These are phyloP conservation scores for Fraxinus ornus DNA, from an alignment of 305 asterid species.

Conservation along the genomic window DNA sequence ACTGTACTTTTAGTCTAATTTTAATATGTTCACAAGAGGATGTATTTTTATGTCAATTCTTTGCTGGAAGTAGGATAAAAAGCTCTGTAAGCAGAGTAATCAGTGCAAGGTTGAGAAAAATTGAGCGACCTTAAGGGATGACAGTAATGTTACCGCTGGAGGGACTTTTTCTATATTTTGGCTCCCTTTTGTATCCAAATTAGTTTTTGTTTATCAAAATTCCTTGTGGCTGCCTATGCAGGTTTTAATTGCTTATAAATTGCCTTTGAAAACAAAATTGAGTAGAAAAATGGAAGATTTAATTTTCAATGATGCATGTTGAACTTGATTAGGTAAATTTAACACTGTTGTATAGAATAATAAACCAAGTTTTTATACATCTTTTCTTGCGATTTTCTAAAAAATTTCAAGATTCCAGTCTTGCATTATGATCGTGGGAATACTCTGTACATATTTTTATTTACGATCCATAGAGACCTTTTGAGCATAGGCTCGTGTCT, in stretches of 20 bases:
- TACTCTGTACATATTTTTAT: not conserved
- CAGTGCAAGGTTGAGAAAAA: not conserved
- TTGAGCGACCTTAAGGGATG: not conserved
- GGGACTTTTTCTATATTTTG: not conserved
- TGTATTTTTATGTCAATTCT: constrained; percentile 11
- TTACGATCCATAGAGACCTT: not conserved
- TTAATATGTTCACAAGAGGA: constrained; percentile 13
- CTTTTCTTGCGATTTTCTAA: not conserved
- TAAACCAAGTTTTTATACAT: not conserved
- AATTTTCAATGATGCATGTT: not conserved
- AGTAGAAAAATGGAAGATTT: not conserved
- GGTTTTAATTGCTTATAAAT: not conserved
- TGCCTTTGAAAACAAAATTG: not conserved
- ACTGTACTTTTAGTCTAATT: not conserved
- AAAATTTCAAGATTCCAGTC: not conserved
- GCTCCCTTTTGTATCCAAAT: not conserved
- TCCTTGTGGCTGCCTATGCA: not conserved
- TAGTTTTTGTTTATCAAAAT: not conserved
- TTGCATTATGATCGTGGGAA: not conserved
- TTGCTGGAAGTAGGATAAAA: constrained; percentile 17
- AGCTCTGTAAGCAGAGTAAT: not conserved
- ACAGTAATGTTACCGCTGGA: not conserved
- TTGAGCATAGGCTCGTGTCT: not conserved
- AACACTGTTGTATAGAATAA: not conserved
- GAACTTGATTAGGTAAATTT: not conserved